These are phyloP conservation scores for Cantharellus anzutake DNA, from an alignment of 768 basidiomycete genomes.

Conservation along the genomic window DNA sequence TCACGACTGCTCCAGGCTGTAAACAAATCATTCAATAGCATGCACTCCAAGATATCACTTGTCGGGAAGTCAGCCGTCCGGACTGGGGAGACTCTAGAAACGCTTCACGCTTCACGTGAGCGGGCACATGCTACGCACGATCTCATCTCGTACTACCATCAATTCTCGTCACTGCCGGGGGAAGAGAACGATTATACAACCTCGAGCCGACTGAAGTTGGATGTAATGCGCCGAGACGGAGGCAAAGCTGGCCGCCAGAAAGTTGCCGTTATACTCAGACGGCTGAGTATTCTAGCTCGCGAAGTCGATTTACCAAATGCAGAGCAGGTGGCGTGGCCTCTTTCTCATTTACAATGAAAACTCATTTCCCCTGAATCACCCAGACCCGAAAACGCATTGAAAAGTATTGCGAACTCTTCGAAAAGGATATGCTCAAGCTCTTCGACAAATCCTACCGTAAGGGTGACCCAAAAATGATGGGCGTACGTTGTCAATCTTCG, in stretches of 20 bases:
- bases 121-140: slow-evolving; percentile 89
- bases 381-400: slow-evolving; percentile 86
- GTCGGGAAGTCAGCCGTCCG: slow-evolving; percentile 88
- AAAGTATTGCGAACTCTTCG: slow-evolving; percentile 95
- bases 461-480: slow-evolving; percentile 99
- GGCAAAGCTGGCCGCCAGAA: slow-evolving; percentile 76
- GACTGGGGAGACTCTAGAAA: slow-evolving; percentile 96
- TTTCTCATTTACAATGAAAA: neutral
- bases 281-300: slow-evolving; percentile 73
- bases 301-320: slow-evolving; percentile 79
- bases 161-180: slow-evolving; percentile 32
- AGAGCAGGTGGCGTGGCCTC: slow-evolving; percentile 38
- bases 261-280: slow-evolving; percentile 70
- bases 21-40: slow-evolving; percentile 66
- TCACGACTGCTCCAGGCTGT: slow-evolving; percentile 38
- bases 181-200: slow-evolving; percentile 14
- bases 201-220: slow-evolving; percentile 56
- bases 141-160: slow-evolving; percentile 84
- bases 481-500: slow-evolving; percentile 24
- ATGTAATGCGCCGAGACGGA: slow-evolving; percentile 58
- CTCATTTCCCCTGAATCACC: neutral
- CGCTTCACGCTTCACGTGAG: slow-evolving; percentile 78
- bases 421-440: slow-evolving; percentile 92
- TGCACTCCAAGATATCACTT: slow-evolving; percentile 82
- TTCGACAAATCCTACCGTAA: slow-evolving; percentile 93